Evolutionary conservation across 192 early-diverging fungal species (phyloP), one percentile per base, ranked within the genome.

Genomic region (Coemansia sp.): DNA sequence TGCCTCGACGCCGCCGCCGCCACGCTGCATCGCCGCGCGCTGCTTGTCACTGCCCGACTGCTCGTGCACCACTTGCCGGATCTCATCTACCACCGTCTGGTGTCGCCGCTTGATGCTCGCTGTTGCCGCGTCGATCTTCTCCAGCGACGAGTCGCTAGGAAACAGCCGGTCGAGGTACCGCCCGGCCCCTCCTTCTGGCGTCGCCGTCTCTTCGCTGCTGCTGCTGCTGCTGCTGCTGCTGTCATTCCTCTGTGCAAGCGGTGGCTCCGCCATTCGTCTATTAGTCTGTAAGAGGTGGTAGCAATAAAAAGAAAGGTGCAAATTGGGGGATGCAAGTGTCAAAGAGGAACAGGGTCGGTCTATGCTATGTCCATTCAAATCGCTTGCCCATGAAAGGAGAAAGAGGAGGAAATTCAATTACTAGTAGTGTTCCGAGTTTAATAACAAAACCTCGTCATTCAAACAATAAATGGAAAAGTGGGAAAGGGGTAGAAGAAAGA

Each of bases 131-230:
- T 95, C 95, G 10, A 92, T 72, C 4, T 66, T 38, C 33, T 72
- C 73, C 16, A 84, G 63, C 24, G 76, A 64, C 11, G 59, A 61
- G 5, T 62, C 91, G 84, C 88, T 85, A 6, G 91, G 89, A 84
- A 95, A 91, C 67, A 94, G 78, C 12, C 78, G 67, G 79, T 97
- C 95, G 64, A 97, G 84, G 76, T 91, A 95, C 34, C 88, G 85
- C 1, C 87, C 86, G 3, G 91, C 85, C 65, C 94, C 36, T 89
- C 87, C 5, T 59, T 33, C 33, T 67, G 60, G 67, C 69, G 67
- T 51, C 69, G 73, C 46, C 48, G 46, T 39, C 30, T 49, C n/a
- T 16, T 49, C 20, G 46, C 18, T 49, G 46, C 20, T 49, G 20
- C 15, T 34, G 23, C 48, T 64, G 60, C 18, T 69, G 53, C 21